Percentiles rank a stretch among this genome's conserved stretches.
Evolutionary conservation across 768 basidiomycete genomes (phyloP).

Genomic region (Megacollybia marginata): DNA sequence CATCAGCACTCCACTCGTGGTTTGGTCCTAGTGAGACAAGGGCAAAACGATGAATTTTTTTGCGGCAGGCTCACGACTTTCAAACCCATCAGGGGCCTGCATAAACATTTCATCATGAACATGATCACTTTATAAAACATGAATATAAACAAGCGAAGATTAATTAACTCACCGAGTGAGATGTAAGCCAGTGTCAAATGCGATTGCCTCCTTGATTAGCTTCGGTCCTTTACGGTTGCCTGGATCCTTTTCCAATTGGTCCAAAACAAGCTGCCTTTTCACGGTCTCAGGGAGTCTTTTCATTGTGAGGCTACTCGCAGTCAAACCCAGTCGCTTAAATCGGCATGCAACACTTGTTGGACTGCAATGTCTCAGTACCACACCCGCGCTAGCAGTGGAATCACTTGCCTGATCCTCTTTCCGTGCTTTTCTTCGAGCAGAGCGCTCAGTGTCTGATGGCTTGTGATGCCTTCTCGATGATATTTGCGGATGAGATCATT

Average conservation of each 20-base stretch:
- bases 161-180: too few species aligned
- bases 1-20: slow-evolving; percentile 26
- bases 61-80: slow-evolving; percentile 15
- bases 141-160: too few species aligned
- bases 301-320: slow-evolving; percentile 22
- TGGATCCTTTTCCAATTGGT: slow-evolving; percentile 27
- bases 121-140: too few species aligned
- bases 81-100: slow-evolving; percentile 18
- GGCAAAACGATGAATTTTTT: slow-evolving; percentile 12
- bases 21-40: slow-evolving; percentile 18
- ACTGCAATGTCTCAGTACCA: slow-evolving; percentile 6
- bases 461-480: slow-evolving; percentile 11
- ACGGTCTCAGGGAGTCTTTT: slow-evolving; percentile 15
- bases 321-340: slow-evolving; percentile 18
- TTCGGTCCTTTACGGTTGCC: slow-evolving; percentile 18
- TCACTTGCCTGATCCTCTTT: too few species aligned
- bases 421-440: too few species aligned
- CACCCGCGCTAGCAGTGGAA: too few species aligned
- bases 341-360: slow-evolving; percentile 21
- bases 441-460: too few species aligned
- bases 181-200: slow-evolving; percentile 23
- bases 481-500: slow-evolving; percentile 5
- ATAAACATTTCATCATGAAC: slow-evolving; percentile 12
- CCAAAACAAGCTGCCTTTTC: slow-evolving; percentile 24
- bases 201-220: slow-evolving; percentile 21